Conservation (phyloP, 768 basidiomycete species). For the Lyophyllum semitale region DNA sequence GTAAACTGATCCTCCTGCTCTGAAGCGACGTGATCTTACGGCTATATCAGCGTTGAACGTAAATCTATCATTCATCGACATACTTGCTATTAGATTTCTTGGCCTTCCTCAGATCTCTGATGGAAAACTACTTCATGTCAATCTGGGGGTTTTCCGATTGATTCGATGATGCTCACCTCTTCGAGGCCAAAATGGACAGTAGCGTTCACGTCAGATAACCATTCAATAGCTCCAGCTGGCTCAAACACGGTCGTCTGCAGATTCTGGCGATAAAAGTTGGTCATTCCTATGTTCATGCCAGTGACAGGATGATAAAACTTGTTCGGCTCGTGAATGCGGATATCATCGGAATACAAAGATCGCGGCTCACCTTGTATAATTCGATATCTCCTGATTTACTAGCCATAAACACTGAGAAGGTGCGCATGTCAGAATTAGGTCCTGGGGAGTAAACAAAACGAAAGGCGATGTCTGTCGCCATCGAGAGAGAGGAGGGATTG, state of each 20-base stretch:
- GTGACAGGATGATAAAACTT: constrained; percentile 49
- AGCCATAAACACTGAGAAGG: constrained; percentile 40
- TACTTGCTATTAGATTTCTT: constrained; percentile 56
- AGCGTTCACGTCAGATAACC: constrained; percentile 46
- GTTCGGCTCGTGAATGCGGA: neutral
- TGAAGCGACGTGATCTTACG: constrained; percentile 55
- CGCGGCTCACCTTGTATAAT: constrained; percentile 42
- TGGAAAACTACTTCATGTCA: constrained; percentile 25
- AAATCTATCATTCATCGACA: constrained; percentile 15
- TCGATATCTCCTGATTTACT: constrained; percentile 29
- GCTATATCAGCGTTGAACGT: neutral
- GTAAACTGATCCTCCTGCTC: constrained; percentile 47
- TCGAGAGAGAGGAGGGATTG: neutral
- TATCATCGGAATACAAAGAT: neutral
- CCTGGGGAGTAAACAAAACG: constrained; percentile 35
- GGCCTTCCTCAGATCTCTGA: constrained; percentile 48
- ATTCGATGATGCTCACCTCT: constrained; percentile 30
- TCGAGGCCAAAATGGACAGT: constrained; percentile 51
- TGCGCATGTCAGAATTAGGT: constrained; percentile 39
- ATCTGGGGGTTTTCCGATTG: neutral
- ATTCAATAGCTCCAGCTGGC: constrained; percentile 54
- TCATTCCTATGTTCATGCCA: constrained; percentile 40
- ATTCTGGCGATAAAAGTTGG: constrained; percentile 53
- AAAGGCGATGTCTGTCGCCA: constrained; percentile 33
- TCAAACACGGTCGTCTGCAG: constrained; percentile 44